Percentiles rank a stretch among this genome's conserved stretches.
Conservation (phyloP, 1,284 basidiomycete genomes). For the Trametes sp. region DNA sequence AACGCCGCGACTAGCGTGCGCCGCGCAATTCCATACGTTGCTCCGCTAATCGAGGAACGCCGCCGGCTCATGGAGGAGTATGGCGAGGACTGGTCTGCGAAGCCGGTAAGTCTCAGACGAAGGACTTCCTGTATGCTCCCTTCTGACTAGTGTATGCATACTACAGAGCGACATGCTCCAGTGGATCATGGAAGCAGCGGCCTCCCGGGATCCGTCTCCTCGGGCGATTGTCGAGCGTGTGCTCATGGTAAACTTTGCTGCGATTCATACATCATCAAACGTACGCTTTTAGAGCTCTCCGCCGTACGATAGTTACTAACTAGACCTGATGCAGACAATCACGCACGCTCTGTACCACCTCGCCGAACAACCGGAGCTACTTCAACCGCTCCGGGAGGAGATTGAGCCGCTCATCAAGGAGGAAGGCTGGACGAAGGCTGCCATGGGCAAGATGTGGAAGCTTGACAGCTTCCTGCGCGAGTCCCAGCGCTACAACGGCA, state of each 20-base stretch:
- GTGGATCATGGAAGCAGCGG: conserved; percentile 30
- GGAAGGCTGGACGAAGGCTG: conserved; percentile 54
- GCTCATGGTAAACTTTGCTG: conserved; percentile 40
- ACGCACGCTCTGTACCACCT: conserved; percentile 49
- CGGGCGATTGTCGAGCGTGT: conserved; percentile 26
- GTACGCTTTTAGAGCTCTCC: conserved; percentile 24
- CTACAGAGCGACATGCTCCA: conserved; percentile 24
- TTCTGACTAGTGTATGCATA: background rate
- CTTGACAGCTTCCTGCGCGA: conserved; percentile 62
- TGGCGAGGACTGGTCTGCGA: conserved; percentile 24
- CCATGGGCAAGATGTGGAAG: conserved; percentile 52
- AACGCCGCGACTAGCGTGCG: conserved; percentile 11
- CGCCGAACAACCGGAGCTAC: conserved; percentile 48
- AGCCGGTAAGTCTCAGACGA: conserved; percentile 12
- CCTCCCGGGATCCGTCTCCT: background rate
- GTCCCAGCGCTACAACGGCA: conserved; percentile 45
- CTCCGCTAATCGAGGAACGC: conserved; percentile 22
- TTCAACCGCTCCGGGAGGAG: conserved; percentile 52
- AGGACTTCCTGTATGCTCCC: background rate
- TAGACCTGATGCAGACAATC: conserved; percentile 37
- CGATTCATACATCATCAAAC: conserved; percentile 41
- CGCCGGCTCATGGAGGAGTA: background rate
- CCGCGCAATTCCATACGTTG: background rate
- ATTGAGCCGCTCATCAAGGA: conserved; percentile 44
- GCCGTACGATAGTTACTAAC: no score